Percentiles rank a stretch among this genome's conserved stretches.
Evolutionary conservation across 2,329 filamentous ascomycete species (phyloP).

Genomic region (Ophiostoma angusticollis): DNA sequence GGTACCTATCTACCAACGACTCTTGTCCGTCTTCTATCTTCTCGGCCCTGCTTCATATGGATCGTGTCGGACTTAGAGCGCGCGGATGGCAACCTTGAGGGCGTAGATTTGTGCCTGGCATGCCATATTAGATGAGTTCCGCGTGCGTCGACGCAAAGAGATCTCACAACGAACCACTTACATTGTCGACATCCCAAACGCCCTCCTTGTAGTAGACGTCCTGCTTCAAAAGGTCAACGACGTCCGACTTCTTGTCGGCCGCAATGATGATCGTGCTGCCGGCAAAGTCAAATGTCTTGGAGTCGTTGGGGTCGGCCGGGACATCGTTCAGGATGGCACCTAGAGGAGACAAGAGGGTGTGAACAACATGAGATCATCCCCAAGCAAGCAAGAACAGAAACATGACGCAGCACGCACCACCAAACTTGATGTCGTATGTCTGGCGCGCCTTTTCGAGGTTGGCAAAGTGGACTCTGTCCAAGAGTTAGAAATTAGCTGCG

Average conservation of each 20-base stretch:
- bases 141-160: not conserved
- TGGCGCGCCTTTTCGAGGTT: slow-evolving; percentile 39
- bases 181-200: slow-evolving; percentile 71
- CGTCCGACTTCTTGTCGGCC: slow-evolving; percentile 57
- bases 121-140: not conserved
- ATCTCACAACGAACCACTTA: slow-evolving; percentile 18
- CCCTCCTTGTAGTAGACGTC: slow-evolving; percentile 61
- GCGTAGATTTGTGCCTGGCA: slow-evolving; percentile 22
- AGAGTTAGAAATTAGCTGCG: not conserved
- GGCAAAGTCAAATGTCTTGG: slow-evolving; percentile 51
- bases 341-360: slow-evolving; percentile 16
- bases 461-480: slow-evolving; percentile 38
- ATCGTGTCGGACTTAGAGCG: slow-evolving; percentile 6
- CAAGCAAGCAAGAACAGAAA: not conserved
- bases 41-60: too few species aligned
- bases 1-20: too few species aligned
- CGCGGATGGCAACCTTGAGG: slow-evolving; percentile 21
- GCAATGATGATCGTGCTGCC: slow-evolving; percentile 58
- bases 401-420: slow-evolving; percentile 36
- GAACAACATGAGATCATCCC: too few species aligned
- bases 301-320: slow-evolving; percentile 44
- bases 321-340: slow-evolving; percentile 56
- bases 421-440: slow-evolving; percentile 47
- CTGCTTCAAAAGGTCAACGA: slow-evolving; percentile 49
- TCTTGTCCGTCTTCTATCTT: too few species aligned